phyloP scores from a whole-genome alignment of 345 rosid genomes.

The Trapa bicornis region DNA sequence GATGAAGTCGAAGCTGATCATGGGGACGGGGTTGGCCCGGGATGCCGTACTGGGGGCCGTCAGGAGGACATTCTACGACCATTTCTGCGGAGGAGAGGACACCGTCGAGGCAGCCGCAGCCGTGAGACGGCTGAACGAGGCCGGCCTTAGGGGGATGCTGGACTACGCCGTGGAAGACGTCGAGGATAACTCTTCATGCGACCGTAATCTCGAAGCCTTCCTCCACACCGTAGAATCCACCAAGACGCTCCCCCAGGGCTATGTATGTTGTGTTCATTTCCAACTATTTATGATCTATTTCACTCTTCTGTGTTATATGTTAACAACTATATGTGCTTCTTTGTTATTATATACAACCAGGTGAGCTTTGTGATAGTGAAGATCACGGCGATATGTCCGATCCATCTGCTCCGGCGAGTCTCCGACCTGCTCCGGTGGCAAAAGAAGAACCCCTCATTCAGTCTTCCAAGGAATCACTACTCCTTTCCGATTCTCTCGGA shows the following conservation, averaged over 20 bases:
- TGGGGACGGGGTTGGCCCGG: conserved; percentile 30
- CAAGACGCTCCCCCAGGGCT: conserved; percentile 42
- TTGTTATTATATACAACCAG: conserved; percentile 18
- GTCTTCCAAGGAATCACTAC: conserved; percentile 65
- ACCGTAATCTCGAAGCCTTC: conserved; percentile 48
- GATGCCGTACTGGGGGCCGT: conserved; percentile 24
- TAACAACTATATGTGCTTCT: background rate
- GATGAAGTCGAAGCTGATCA: conserved; percentile 48
- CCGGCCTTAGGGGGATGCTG: conserved; percentile 69
- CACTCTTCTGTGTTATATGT: no score
- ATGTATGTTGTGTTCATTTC: conserved; percentile 28
- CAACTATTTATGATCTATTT: no score
- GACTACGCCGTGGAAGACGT: conserved; percentile 67
- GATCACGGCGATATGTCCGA: conserved; percentile 68
- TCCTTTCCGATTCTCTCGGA: conserved; percentile 55
- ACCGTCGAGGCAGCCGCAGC: conserved; percentile 28
- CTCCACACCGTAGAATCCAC: conserved; percentile 41
- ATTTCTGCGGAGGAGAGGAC: conserved; percentile 74
- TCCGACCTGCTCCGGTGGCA: conserved; percentile 84
- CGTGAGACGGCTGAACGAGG: conserved; percentile 27
- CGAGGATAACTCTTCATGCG: conserved; percentile 40
- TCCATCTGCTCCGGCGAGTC: conserved; percentile 43
- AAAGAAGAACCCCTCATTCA: conserved; percentile 35
- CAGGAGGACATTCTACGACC: conserved; percentile 50
- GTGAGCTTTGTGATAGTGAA: conserved; percentile 63